A percentile compares a stretch with the other conserved stretches of the same genome.
Conservation (phyloP, 2,329 filamentous ascomycete genomes). For the Mycosphaerelloides madeirae region DNA sequence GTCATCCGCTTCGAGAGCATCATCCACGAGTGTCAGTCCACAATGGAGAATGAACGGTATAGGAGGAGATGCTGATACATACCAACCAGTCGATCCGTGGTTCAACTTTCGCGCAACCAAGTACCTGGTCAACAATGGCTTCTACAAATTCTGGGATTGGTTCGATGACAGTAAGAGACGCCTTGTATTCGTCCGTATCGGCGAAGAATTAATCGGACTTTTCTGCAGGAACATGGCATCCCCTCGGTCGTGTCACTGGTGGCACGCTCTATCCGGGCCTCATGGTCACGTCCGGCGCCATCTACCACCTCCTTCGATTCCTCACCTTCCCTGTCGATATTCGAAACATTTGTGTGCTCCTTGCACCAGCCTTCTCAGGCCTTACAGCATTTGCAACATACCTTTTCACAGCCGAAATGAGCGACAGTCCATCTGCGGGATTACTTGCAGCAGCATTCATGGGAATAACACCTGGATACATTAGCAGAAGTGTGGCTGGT, state of each 20-base stretch:
- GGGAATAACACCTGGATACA: constrained; percentile 96
- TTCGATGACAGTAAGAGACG: constrained; percentile 79
- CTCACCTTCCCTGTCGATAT: constrained; percentile 93
- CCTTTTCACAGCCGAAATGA: constrained; percentile 95
- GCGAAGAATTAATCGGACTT: constrained; percentile 1
- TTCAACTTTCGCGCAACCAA: constrained; percentile 99
- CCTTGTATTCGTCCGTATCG: neutral
- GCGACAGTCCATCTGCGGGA: constrained; percentile 87
- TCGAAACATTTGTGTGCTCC: constrained; percentile 95
- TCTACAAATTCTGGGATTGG: constrained; percentile 99
- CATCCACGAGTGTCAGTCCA: constrained; percentile 91
- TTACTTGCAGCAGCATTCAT: constrained; percentile 93
- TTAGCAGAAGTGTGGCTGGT: constrained; percentile 93
- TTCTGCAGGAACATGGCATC: constrained; percentile 82
- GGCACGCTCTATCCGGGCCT: constrained; percentile 97
- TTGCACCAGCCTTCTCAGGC: constrained; percentile 90
- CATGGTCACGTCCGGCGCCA: constrained; percentile 97
- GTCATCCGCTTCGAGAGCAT: constrained; percentile 99
- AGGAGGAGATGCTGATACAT: constrained; percentile 9
- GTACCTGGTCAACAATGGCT: constrained; percentile 93
- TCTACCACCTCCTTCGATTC: constrained; percentile 88
- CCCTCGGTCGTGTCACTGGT: constrained; percentile 93
- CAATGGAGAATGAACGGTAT: constrained; percentile 2
- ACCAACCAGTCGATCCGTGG: constrained; percentile 82
- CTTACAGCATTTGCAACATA: constrained; percentile 90